Conservation (phyloP, 2,329 filamentous ascomycete genomes). For the Nemania sp. region DNA sequence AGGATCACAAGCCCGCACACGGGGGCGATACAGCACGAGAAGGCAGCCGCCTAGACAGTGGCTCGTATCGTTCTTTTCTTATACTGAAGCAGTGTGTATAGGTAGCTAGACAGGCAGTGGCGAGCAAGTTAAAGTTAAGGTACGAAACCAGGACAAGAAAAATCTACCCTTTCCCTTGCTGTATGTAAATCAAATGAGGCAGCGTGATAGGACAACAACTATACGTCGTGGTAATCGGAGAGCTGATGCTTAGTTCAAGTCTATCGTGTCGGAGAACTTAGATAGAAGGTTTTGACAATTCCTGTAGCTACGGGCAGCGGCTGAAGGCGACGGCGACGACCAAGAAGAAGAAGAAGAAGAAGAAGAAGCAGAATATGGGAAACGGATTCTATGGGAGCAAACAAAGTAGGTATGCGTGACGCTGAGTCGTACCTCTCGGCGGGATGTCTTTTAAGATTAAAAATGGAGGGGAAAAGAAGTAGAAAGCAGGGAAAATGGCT, state of each 20-base stretch:
- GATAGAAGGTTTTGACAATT: background rate
- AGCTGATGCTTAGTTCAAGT: background rate
- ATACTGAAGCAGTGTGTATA: conserved; percentile 6
- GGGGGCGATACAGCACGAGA: conserved; percentile 15
- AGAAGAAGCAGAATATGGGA: conserved; percentile 1
- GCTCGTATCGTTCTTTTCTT: background rate
- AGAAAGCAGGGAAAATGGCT: conserved; percentile 38
- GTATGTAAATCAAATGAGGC: conserved; percentile 21
- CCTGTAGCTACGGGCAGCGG: conserved; percentile 4
- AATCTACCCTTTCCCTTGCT: conserved; percentile 2
- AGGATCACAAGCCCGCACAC: background rate
- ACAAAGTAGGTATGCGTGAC: conserved; percentile 22
- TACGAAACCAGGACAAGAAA: background rate
- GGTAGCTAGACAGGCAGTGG: background rate
- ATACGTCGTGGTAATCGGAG: background rate
- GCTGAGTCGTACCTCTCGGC: conserved; percentile 24
- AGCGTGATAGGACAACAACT: conserved; percentile 2
- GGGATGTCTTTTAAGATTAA: conserved; percentile 19
- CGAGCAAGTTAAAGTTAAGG: background rate
- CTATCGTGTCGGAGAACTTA: conserved; percentile 9
- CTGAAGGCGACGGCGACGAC: background rate
- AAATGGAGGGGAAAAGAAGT: conserved; percentile 28
- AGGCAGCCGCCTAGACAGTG: background rate
- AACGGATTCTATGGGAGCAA: conserved; percentile 29
- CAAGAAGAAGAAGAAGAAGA: too few species aligned